These are phyloP conservation scores for Tubosaeta sp. DNA, from an alignment of 768 basidiomycete genomes.

Conservation along the genomic window DNA sequence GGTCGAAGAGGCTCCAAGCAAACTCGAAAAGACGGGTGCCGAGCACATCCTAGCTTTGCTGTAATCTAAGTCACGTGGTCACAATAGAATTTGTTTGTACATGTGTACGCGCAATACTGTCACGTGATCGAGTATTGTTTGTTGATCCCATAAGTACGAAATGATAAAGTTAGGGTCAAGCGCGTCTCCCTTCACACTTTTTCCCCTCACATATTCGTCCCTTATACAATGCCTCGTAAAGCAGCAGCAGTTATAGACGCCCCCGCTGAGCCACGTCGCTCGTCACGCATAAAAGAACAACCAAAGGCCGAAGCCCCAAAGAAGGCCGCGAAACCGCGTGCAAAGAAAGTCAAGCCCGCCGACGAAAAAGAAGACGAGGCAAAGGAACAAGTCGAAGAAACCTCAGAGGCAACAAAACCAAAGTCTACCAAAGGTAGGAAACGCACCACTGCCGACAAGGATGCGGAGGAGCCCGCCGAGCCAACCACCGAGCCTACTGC, in stretches of 20 bases:
- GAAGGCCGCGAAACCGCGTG: conserved; percentile 63
- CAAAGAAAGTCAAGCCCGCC: conserved; percentile 38
- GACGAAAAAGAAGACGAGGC: conserved; percentile 44
- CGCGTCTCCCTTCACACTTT: conserved; percentile 28
- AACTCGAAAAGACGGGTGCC: conserved; percentile 9
- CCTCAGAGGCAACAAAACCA: conserved; percentile 35
- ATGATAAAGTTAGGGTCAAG: conserved; percentile 34
- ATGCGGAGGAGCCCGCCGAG: conserved; percentile 32
- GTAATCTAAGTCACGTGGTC: conserved; percentile 17
- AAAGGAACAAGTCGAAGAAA: conserved; percentile 31
- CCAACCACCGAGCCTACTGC: conserved; percentile 30
- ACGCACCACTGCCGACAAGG: conserved; percentile 41
- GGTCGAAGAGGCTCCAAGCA: conserved; percentile 12
- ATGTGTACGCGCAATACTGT: conserved; percentile 27
- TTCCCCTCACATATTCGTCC: conserved; percentile 10
- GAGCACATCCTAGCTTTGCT: conserved; percentile 10
- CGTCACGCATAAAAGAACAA: conserved; percentile 68
- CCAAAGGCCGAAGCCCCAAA: conserved; percentile 53
- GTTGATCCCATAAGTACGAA: conserved; percentile 25
- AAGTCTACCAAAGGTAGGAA: conserved; percentile 53
- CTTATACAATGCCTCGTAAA: conserved; percentile 62
- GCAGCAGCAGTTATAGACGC: conserved; percentile 39
- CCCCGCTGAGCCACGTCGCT: conserved; percentile 58
- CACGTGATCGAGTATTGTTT: conserved; percentile 35
- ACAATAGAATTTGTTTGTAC: conserved; percentile 18